Evolutionary conservation across 148 eudicot species (phyloP), one percentile per base, ranked within the genome.

Genomic region (Diospyros lotus): DNA sequence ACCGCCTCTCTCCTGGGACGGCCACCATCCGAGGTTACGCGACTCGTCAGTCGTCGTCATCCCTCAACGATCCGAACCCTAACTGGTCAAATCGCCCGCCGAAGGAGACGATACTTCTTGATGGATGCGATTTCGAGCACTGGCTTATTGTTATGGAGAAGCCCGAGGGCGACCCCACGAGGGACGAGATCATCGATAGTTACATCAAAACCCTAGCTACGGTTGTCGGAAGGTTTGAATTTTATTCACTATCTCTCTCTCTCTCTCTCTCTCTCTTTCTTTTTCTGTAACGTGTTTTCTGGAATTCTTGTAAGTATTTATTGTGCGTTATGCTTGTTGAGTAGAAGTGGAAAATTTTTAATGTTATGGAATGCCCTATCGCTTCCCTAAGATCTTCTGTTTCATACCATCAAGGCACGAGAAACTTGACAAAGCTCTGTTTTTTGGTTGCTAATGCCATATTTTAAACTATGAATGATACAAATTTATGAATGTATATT

Each of bases 71-170:
- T 73, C 84, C 87, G 10, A 85, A 71, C 80, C 86, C 92, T 72
- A 93, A 91, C 62, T 88, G 89, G 88, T 85, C 93, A 4, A 94
- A 89, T 64, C 88, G 97, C 0, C 98, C 97, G 2, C 98, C 98
- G 3, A 94, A 94, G 74, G 98, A 91, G 86, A 90, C 97, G 72
- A 94, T 91, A 44, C 46, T 94, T 64, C 88, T 91, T 39, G 97
- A 94, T 54, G 98, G 98, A 0, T 94, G 98, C 51, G 98, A 94
- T 79, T 94, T 77, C 63, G 75, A 77, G 70, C 80, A 77, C 64
- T 77, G 89, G 89, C 82, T 86, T 6, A 80, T 83, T 17, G 87
- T 86, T 2, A 15, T 86, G 72, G 83, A 83, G 64, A 80, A 80
- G 51, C 85, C 87, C 0, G 80, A 81, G 64, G 86, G 77, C n/a